These are phyloP conservation scores for Pichia sp. DNA, from an alignment of 1,139 yeast species.

Conservation along the genomic window DNA sequence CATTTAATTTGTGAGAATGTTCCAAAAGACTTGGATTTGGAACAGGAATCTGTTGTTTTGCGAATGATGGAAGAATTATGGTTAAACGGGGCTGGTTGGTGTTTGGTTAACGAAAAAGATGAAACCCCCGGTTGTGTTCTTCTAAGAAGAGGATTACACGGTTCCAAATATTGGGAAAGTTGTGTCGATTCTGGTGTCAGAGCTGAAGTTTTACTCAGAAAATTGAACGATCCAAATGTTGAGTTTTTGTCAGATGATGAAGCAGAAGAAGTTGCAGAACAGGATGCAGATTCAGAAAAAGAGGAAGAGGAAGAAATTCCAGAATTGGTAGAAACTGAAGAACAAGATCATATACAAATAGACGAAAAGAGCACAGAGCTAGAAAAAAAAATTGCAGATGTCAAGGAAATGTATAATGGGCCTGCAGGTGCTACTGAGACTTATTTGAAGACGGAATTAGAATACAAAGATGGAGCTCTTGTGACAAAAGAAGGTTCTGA, in stretches of 20 bases:
- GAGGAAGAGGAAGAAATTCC: slow-evolving; percentile 16
- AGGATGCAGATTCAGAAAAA: slow-evolving; percentile 5
- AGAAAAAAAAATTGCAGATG: too few relatives aligned
- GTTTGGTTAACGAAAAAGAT: slow-evolving; percentile 52
- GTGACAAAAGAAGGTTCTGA: slow-evolving; percentile 67
- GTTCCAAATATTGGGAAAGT: slow-evolving; percentile 28
- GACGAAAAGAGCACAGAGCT: too few relatives aligned
- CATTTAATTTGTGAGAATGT: slow-evolving; percentile 53
- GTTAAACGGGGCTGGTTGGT: slow-evolving; percentile 92
- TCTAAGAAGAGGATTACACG: slow-evolving; percentile 40
- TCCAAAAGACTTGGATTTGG: slow-evolving; percentile 38
- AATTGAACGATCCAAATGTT: slow-evolving; percentile 52
- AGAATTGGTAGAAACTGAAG: slow-evolving; percentile 13
- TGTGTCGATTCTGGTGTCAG: slow-evolving; percentile 84
- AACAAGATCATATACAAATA: slow-evolving; percentile 1
- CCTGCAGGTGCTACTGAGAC: slow-evolving; percentile 60
- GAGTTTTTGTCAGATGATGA: slow-evolving; percentile 35
- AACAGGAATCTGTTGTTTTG: slow-evolving; percentile 40
- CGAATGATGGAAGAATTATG: slow-evolving; percentile 58
- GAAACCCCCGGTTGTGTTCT: slow-evolving; percentile 75
- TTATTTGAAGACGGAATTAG: slow-evolving; percentile 58
- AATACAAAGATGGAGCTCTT: slow-evolving; percentile 63
- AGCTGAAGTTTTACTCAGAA: slow-evolving; percentile 75
- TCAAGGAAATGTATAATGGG: slow-evolving; percentile 27
- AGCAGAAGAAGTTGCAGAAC: slow-evolving; percentile 35